Percentiles rank a stretch among this genome's conserved stretches.
Evolutionary conservation across 192 early-diverging fungal genomes (phyloP).

Genomic region (Piromyces sp.): DNA sequence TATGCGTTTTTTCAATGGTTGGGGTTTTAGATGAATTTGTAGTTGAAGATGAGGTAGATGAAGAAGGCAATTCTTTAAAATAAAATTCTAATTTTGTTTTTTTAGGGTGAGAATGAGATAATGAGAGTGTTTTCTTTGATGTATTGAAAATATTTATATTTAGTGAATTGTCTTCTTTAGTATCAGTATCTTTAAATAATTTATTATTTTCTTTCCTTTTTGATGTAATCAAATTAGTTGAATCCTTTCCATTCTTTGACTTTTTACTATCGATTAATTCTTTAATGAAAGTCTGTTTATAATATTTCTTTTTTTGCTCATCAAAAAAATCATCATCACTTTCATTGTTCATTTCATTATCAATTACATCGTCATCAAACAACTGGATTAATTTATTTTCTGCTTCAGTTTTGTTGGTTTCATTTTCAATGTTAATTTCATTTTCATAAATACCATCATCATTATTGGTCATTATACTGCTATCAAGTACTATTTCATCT

Average conservation of each 20-base stretch:
- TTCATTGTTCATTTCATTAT: not conserved
- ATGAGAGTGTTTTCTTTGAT: not conserved
- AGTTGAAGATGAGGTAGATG: not conserved
- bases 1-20: not conserved
- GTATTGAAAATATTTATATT: not conserved
- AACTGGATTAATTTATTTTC: not conserved
- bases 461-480: no score
- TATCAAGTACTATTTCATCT: not conserved
- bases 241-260: not conserved
- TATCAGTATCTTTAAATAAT: no score
- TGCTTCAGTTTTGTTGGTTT: not conserved
- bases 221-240: not conserved
- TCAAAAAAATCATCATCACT: not conserved
- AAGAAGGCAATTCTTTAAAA: not conserved
- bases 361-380: not conserved
- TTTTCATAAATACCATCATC: no score
- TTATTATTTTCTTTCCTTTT: not conserved
- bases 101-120: not conserved
- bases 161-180: not conserved
- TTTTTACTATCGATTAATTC: not conserved
- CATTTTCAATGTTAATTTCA: no score
- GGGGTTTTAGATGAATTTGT: not conserved
- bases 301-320: not conserved
- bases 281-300: not conserved
- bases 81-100: not conserved